Conservation (phyloP, 768 basidiomycete species). For the Aureoboletus auriporus region DNA sequence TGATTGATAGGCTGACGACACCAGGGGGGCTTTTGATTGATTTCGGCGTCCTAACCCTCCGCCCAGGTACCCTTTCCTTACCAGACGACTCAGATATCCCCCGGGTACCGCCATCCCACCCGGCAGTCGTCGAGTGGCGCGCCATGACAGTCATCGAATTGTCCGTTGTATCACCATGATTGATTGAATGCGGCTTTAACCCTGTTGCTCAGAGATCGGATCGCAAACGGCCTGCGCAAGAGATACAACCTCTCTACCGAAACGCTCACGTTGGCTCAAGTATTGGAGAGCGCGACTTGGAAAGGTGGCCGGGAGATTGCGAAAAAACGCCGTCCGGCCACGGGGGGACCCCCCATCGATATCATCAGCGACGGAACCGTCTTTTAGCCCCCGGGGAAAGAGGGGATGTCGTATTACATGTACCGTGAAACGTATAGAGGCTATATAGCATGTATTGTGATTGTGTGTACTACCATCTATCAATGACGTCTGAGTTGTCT, state of each 20-base stretch:
- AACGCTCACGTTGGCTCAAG: constrained; percentile 75
- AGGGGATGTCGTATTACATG: too few relatives aligned
- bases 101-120: constrained; percentile 66
- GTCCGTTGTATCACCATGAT: constrained; percentile 38
- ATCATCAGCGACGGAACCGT: constrained; percentile 84
- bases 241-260: constrained; percentile 47
- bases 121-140: constrained; percentile 93
- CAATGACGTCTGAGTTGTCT: constrained; percentile 41
- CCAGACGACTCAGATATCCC: constrained; percentile 37
- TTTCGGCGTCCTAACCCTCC: constrained; percentile 71
- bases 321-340: constrained; percentile 51
- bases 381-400: constrained; percentile 39
- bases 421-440: too few relatives aligned
- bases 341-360: constrained; percentile 82
- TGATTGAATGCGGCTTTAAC: neutral
- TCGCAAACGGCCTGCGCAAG: constrained; percentile 64
- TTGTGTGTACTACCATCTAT: neutral
- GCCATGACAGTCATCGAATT: constrained; percentile 93
- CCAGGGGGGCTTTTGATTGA: constrained; percentile 87
- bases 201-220: constrained; percentile 58
- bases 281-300: constrained; percentile 95
- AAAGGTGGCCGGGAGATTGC: constrained; percentile 95
- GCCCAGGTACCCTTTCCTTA: constrained; percentile 46
- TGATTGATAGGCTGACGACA: too few relatives aligned
- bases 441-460: too few relatives aligned